These are phyloP conservation scores for Colletotrichum karsti DNA, from an alignment of 2,329 filamentous ascomycete genomes.

Conservation along the genomic window DNA sequence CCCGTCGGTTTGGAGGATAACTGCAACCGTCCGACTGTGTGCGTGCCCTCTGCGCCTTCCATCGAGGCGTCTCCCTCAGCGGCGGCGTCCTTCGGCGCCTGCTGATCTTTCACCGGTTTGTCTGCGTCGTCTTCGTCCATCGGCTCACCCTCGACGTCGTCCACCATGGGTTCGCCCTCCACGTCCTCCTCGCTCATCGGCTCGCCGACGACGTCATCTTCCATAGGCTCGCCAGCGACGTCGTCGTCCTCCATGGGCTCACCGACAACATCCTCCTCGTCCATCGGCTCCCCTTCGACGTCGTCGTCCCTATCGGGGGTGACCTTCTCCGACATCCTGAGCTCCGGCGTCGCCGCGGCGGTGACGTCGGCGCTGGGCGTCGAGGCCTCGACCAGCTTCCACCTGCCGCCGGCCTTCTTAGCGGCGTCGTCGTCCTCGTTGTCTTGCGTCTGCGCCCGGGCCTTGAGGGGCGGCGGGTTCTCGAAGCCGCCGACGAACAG, in stretches of 20 bases:
- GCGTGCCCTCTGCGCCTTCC: constrained; percentile 29
- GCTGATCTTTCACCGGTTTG: background rate
- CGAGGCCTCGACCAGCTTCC: constrained; percentile 58
- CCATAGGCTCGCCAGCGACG: constrained; percentile 50
- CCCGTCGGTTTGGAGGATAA: constrained; percentile 34
- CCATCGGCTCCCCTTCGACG: constrained; percentile 45
- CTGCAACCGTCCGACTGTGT: constrained; percentile 30
- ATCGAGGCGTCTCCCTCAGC: constrained; percentile 14
- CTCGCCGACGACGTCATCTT: constrained; percentile 50
- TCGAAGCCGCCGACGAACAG: constrained; percentile 76
- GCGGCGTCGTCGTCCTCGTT: constrained; percentile 34
- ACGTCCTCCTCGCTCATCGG: constrained; percentile 51
- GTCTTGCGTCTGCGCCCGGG: constrained; percentile 35
- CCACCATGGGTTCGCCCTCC: constrained; percentile 47
- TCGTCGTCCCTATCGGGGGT: constrained; percentile 43
- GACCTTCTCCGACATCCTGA: constrained; percentile 21
- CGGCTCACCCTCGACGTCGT: constrained; percentile 59
- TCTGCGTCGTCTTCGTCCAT: constrained; percentile 51
- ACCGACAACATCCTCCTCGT: constrained; percentile 58
- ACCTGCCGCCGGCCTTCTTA: constrained; percentile 54
- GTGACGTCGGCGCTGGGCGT: constrained; percentile 25
- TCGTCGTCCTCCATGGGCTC: constrained; percentile 52
- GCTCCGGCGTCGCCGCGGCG: background rate
- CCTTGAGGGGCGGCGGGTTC: constrained; percentile 63
- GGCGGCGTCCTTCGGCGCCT: constrained; percentile 16